A percentile compares a stretch with the other conserved stretches of the same genome.
phyloP scores from a whole-genome alignment of 1,284 basidiomycete species.

The Cryptococcus wingfieldii region DNA sequence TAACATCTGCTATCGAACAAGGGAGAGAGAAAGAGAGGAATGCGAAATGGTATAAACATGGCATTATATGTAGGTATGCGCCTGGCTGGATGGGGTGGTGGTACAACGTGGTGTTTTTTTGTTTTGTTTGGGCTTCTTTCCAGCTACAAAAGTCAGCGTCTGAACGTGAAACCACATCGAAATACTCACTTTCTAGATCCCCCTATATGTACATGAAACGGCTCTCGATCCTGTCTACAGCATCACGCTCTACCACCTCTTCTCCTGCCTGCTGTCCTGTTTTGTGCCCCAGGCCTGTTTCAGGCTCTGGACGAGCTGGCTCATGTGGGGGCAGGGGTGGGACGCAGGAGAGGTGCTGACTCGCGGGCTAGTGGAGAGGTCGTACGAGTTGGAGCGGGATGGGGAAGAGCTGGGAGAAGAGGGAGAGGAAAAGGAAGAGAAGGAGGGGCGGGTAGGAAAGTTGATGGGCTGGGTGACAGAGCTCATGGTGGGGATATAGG shows the following conservation, averaged over 20 bases:
- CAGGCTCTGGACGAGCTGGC: constrained; percentile 33
- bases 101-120: background rate
- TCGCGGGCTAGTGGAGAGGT: background rate
- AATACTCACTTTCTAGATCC: background rate
- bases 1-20: no score
- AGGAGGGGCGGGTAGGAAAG: constrained; percentile 8
- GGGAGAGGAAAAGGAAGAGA: constrained; percentile 3
- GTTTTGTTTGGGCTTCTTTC: background rate
- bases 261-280: background rate
- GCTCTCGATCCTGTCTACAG: background rate
- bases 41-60: background rate
- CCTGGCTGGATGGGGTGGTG: no score
- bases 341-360: constrained; percentile 3
- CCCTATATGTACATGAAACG: background rate
- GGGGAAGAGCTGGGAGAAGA: constrained; percentile 8
- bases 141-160: background rate
- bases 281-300: constrained; percentile 18
- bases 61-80: background rate
- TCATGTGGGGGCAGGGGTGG: constrained; percentile 40
- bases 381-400: constrained; percentile 1
- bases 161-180: background rate
- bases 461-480: constrained; percentile 15
- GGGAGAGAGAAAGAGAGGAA: background rate
- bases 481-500: constrained; percentile 6
- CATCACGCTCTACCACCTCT: background rate